Conservation (phyloP, 352 stramenopile species). For the Phytopythium chamaehyphon region DNA sequence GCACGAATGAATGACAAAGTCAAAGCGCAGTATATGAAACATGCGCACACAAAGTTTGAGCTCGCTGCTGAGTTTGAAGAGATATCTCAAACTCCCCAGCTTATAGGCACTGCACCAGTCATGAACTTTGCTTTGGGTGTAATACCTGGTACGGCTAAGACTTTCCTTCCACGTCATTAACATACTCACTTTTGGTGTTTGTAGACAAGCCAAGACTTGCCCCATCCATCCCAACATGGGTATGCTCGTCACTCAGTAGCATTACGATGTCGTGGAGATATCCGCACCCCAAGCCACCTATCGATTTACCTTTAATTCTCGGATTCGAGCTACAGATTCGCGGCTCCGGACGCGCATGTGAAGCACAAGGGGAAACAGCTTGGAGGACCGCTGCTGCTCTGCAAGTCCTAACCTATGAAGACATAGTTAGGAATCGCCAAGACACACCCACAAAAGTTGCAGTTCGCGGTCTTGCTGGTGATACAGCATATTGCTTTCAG, state of each 20-base stretch:
- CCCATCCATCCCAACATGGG: conserved; percentile 25
- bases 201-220: conserved; percentile 7
- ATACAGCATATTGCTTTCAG: conserved; percentile 58
- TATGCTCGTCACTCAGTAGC: conserved; percentile 36
- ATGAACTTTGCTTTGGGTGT: conserved; percentile 41
- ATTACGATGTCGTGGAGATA: conserved; percentile 43
- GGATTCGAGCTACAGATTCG: conserved; percentile 60
- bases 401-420: conserved; percentile 51
- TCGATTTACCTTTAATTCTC: conserved; percentile 40
- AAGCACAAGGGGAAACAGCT: conserved; percentile 13
- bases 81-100: conserved; percentile 44
- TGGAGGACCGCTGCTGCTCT: conserved; percentile 57
- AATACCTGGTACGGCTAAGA: conserved; percentile 23
- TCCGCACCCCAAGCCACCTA: conserved; percentile 1
- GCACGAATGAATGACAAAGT: conserved; percentile 33
- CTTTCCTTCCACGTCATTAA: no score
- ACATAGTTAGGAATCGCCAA: conserved; percentile 24
- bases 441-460: conserved; percentile 22
- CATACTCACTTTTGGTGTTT: no score
- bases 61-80: conserved; percentile 48
- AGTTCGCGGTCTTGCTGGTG: conserved; percentile 32
- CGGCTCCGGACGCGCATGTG: conserved; percentile 39
- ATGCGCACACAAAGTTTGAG: conserved; percentile 59
- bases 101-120: conserved; percentile 18
- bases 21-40: conserved; percentile 44